Evolutionary conservation across 2,329 filamentous ascomycete species (phyloP), one percentile per base, ranked within the genome.

Genomic region (Aulographum hederae): DNA sequence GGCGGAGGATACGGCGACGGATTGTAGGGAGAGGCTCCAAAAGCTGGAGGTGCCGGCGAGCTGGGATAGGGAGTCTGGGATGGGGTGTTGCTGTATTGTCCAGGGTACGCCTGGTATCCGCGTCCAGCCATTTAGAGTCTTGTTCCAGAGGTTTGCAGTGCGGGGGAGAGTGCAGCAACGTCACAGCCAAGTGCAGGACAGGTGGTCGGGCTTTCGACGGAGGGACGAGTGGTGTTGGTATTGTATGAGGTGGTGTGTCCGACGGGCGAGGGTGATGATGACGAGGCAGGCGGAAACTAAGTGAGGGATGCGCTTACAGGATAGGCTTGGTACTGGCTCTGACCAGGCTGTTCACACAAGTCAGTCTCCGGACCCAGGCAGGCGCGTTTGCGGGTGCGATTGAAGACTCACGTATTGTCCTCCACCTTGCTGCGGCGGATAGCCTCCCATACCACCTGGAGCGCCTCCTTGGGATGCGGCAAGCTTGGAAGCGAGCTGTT

Each of bases 401-500:
- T 18, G 33, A 28, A 37, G 20, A 12, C 27, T 36, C 32, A 32
- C 30, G 27, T 32, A 28, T 12, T 26, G 23, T 10, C 34, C 38
- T 35, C n/a, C 20, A 31, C 26, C 34, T 30, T 34, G 38, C 33
- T 35, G 33, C 35, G 32, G 27, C 37, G 33, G 23, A 21, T 33
- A 34, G 66, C 67, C 63, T 54, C 70, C 67, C 37, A 47, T 44
- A 29, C 40, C 41, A 13, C 37, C 42, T 18, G 36, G 29, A 13
- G 30, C 32, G 23, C 16, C 28, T 33, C 48, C 47, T 25, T 41
- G 47, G 42, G 51, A 18, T 31, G 58, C 58, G 26, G 58, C 58
- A 43, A 63, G 54, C 43, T 63, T 63, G 28, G 46, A 52, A 39
- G 58, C 58, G 37, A 61, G 50, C 57, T 60, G 40, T 23, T 21